phyloP scores from a whole-genome alignment of 345 rosid species.

The Cardiospermum halicacabum region DNA sequence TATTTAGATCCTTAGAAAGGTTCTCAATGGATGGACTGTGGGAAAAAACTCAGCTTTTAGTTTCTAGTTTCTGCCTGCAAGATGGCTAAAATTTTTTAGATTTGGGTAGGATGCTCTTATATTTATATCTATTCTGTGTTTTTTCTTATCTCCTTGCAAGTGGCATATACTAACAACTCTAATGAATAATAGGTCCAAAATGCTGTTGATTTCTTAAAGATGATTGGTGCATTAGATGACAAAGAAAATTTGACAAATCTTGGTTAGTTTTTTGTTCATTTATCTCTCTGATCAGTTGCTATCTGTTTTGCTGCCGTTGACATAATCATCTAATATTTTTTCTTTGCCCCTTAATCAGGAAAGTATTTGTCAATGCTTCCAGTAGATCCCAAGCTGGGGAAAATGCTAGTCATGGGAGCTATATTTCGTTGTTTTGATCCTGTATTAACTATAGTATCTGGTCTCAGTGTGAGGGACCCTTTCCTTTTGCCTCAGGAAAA shows the following conservation, averaged over 20 bases:
- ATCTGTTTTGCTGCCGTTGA: neutral
- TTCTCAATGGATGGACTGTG: no score
- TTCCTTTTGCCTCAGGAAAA: slow-evolving; percentile 97
- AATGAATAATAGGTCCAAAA: slow-evolving; percentile 71
- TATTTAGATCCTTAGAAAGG: no score
- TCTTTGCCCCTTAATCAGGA: slow-evolving; percentile 38
- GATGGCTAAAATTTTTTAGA: no score
- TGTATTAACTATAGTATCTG: slow-evolving; percentile 80
- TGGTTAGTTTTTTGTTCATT: slow-evolving; percentile 50
- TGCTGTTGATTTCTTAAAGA: slow-evolving; percentile 85
- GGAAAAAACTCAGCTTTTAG: no score
- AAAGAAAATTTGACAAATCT: slow-evolving; percentile 89
- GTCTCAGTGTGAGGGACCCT: slow-evolving; percentile 97
- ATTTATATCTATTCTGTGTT: no score
- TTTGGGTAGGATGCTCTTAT: no score
- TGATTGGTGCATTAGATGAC: slow-evolving; percentile 90
- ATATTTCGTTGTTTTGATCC: slow-evolving; percentile 95
- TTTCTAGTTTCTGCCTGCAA: neutral
- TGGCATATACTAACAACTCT: slow-evolving; percentile 10
- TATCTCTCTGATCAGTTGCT: slow-evolving; percentile 8
- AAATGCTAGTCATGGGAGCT: slow-evolving; percentile 98
- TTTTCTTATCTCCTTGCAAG: neutral
- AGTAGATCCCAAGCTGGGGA: slow-evolving; percentile 98
- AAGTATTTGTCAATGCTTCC: slow-evolving; percentile 83
- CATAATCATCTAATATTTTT: slow-evolving; percentile 2